Evolutionary conservation across 2,329 filamentous ascomycete genomes (phyloP), one percentile per base, ranked within the genome.

Genomic region (Aurifilum marmelostoma): DNA sequence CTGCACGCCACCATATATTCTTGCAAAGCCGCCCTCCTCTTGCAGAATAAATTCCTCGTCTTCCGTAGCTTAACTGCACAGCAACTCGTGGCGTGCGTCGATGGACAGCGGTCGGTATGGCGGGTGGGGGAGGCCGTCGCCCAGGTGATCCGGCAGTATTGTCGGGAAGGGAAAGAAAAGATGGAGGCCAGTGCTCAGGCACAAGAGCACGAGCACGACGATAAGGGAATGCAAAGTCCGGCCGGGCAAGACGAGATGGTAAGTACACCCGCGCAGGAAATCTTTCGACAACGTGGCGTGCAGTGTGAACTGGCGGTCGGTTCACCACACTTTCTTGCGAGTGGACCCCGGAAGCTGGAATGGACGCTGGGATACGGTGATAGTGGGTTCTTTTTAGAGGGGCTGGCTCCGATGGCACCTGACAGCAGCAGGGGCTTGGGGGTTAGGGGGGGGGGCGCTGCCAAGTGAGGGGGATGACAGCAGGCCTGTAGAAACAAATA

Each of bases 251-350:
- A 66, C 41, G 27, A 16, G n/a, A 43, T 4, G 9, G 32, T 12
- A 32, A 27, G 50, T 11, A 37, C 11, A 59, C 43, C 9, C 43
- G 43, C 4, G n/a, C 37, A 56, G 34, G 56, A 52, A 52, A 61
- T 41, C 56, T 66, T 60, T 59, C 56, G 54, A 60, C 65, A 43
- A 62, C 58, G 65, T 62, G 65, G 65, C 65, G 56, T 67, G 65
- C 58, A 56, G 34, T 32, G 18, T 52, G 21, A 50, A 62, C 27
- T 27, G 54, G 54, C 34, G 43, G 62, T 62, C 59, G 59, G n/a
- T 43, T 41, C 59, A 39, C 41, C 21, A 43, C 34, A 43, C n/a
- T 58, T 41, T 29, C 43, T 18, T 21, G 47, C 29, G 41, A 50
- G 61, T 63, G 61, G 61, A 27, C 27, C 61, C 18, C 50, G 34